Evolutionary conservation across 352 stramenopile species (phyloP), one percentile per base, ranked within the genome.

Genomic region (Phytophthora pseudosyringae): DNA sequence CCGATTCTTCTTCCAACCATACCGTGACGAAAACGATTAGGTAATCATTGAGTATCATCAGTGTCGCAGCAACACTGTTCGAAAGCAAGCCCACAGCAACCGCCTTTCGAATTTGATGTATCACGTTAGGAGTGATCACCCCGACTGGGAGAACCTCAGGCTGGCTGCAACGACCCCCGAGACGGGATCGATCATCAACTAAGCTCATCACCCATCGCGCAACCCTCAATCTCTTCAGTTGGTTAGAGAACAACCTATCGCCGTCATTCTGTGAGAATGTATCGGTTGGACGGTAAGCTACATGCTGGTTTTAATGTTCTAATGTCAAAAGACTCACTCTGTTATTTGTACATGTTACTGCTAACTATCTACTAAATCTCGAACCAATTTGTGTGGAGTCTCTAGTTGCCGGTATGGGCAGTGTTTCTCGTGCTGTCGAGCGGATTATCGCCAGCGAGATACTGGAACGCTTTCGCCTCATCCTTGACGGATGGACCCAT

Each of bases 171-270:
- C 41, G 11, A 48, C 21, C 8, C 21, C 21, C 41, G 12, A 28
- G n/a, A 48, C 40, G 40, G 40, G 40, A 18, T 46, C 40, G 4
- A 46, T 46, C 6, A 15, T 46, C n/a, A 46, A 46, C 40, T 46
- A 46, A 5, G 39, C 28, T 10, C 39, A 16, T 3, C 15, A 16
- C 26, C 5, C 40, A 16, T 4, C 40, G 10, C 15, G 29, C 41
- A 16, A n/a, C 41, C 4, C 21, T 32, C 9, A 48, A 32, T 7
- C 16, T 48, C 9, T 48, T 31, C 21, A n/a, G 21, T 3, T 32
- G 41, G 21, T 7, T 48, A 4, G 41, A 48, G 41, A 48, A 48
- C 41, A 31, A 48, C n/a, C 41, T 48, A 13, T 21, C 41, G 9
- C 41, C 33, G 11, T 48, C 41, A 13, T 16, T 48, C 12, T 31